phyloP scores from a whole-genome alignment of 495 filamentous ascomycete species.

The Lasiosphaeria miniovina region DNA sequence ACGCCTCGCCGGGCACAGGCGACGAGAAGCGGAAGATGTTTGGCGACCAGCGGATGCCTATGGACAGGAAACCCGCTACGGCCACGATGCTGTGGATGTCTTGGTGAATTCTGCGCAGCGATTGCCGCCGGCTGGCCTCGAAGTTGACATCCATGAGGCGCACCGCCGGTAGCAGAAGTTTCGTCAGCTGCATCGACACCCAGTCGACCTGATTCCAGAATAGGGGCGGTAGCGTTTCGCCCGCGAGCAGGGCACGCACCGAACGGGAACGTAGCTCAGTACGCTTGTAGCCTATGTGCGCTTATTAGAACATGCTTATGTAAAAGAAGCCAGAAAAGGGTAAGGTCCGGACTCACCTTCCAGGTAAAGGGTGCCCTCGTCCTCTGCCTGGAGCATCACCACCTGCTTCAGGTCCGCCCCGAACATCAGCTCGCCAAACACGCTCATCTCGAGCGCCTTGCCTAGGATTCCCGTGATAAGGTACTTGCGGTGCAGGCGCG shows the following conservation, averaged over 20 bases:
- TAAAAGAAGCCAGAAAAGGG: neutral
- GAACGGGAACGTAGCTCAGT: slow-evolving; percentile 34
- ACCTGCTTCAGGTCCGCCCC: slow-evolving; percentile 31
- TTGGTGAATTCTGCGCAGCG: slow-evolving; percentile 35
- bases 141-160: slow-evolving; percentile 33
- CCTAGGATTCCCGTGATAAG: slow-evolving; percentile 41
- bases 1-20: slow-evolving; percentile 37
- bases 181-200: slow-evolving; percentile 37
- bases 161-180: slow-evolving; percentile 42
- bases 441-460: slow-evolving; percentile 39
- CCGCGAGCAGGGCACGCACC: slow-evolving; percentile 26
- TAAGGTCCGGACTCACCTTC: slow-evolving; percentile 37
- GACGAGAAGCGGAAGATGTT: slow-evolving; percentile 44
- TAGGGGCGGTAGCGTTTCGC: slow-evolving; percentile 28
- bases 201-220: slow-evolving; percentile 44
- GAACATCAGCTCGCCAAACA: slow-evolving; percentile 46
- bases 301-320: neutral
- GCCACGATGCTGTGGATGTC: slow-evolving; percentile 45
- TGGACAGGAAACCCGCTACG: slow-evolving; percentile 41
- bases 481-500: slow-evolving; percentile 33
- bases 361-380: slow-evolving; percentile 26
- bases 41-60: slow-evolving; percentile 42
- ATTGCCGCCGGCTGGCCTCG: neutral
- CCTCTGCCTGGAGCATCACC: slow-evolving; percentile 34
- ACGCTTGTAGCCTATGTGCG: slow-evolving; percentile 46